Conservation (phyloP, 2,329 filamentous ascomycete species). For the Alternaria gansuensis region DNA sequence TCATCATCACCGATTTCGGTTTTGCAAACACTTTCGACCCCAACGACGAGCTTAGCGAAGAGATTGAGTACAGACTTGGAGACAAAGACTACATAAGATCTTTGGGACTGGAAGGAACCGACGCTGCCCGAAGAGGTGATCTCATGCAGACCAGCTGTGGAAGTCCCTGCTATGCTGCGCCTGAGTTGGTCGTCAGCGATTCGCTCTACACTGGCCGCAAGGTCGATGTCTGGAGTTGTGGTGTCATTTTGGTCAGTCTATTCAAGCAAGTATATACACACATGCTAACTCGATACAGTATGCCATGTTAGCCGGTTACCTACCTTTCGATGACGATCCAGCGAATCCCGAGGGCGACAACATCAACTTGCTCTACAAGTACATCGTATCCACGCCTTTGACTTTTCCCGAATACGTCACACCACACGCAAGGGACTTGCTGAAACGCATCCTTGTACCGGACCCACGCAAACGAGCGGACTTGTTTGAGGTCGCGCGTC, state of each 20-base stretch:
- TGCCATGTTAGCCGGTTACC: constrained; percentile 96
- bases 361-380: constrained; percentile 98
- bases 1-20: constrained; percentile 99
- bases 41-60: constrained; percentile 83
- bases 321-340: constrained; percentile 97
- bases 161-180: constrained; percentile 96
- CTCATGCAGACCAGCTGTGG: constrained; percentile 99
- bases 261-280: constrained; percentile 18
- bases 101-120: constrained; percentile 81
- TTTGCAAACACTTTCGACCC: constrained; percentile 98
- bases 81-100: constrained; percentile 90
- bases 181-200: constrained; percentile 96
- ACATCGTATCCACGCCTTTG: constrained; percentile 95
- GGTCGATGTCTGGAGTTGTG: constrained; percentile 99
- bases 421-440: constrained; percentile 89
- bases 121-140: constrained; percentile 84
- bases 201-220: constrained; percentile 96
- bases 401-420: constrained; percentile 99
- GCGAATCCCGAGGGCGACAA: constrained; percentile 99
- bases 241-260: constrained; percentile 87
- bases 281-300: constrained; percentile 67
- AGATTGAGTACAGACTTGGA: constrained; percentile 85
- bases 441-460: constrained; percentile 92
- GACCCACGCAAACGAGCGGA: constrained; percentile 95
- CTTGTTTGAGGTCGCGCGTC: constrained; percentile 93